Conservation (phyloP, 1,139 yeast species). For the Debaryomyces singareniensis region DNA sequence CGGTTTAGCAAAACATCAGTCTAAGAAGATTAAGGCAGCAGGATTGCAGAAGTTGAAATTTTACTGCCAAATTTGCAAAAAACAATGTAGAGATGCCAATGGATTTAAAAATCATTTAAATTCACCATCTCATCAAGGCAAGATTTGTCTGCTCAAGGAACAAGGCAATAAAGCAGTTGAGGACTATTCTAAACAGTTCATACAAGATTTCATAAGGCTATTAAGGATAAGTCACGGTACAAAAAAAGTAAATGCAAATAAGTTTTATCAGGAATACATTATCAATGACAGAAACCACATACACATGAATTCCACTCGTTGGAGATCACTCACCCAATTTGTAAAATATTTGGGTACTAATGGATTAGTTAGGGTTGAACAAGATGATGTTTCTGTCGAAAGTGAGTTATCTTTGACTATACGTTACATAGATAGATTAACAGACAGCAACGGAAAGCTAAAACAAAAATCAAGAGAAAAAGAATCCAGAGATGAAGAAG, state of each 20-base stretch:
- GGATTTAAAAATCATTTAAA: constrained; percentile 85
- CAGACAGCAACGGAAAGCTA: constrained; percentile 9
- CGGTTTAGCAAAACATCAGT: constrained; percentile 77
- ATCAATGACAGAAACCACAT: constrained; percentile 70
- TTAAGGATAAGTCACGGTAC: constrained; percentile 73
- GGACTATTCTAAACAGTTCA: constrained; percentile 56
- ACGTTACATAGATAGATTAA: constrained; percentile 18
- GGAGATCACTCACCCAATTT: constrained; percentile 68
- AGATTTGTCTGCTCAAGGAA: constrained; percentile 27
- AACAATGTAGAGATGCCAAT: constrained; percentile 93
- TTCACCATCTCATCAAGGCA: constrained; percentile 63
- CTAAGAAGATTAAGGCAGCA: constrained; percentile 71
- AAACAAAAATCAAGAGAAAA: constrained; percentile 8
- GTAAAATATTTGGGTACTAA: constrained; percentile 55
- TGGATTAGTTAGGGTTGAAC: constrained; percentile 53
- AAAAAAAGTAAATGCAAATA: constrained; percentile 71
- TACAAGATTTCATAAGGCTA: constrained; percentile 57
- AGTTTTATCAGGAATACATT: constrained; percentile 84
- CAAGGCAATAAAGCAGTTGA: constrained; percentile 44
- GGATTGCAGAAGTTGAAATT: constrained; percentile 82
- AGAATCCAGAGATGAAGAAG: constrained; percentile 35
- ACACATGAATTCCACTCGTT: constrained; percentile 85
- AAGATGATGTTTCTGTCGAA: constrained; percentile 31
- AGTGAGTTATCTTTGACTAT: constrained; percentile 35
- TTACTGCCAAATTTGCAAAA: constrained; percentile 88